phyloP scores from a whole-genome alignment of 225 moss, liverwort and hornwort genomes.

The Marchantia paleacea region DNA sequence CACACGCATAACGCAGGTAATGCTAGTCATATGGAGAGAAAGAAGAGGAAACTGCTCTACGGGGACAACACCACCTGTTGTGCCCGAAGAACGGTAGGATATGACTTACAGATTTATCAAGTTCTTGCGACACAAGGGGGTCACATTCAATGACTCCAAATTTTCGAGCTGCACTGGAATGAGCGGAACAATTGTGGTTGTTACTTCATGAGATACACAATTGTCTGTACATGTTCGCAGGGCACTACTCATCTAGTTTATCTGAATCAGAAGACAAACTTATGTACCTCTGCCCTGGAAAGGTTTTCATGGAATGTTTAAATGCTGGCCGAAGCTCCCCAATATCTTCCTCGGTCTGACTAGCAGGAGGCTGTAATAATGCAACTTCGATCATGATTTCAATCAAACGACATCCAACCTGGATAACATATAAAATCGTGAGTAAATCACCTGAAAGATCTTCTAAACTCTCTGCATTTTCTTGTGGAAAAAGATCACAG shows the following conservation, averaged over 20 bases:
- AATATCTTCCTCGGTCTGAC: constrained; percentile 69
- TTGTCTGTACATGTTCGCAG: neutral
- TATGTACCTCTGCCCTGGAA: constrained; percentile 49
- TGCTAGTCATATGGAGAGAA: neutral
- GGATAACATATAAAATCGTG: constrained; percentile 25
- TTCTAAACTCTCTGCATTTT: neutral
- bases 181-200: neutral
- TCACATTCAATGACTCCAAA: constrained; percentile 97
- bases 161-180: constrained; percentile 52
- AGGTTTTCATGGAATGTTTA: constrained; percentile 66
- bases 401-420: constrained; percentile 86
- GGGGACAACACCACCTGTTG: neutral
- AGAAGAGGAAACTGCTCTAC: neutral
- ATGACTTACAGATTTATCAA: constrained; percentile 81
- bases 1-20: neutral
- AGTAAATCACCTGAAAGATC: neutral
- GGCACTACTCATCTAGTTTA: neutral
- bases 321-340: constrained; percentile 88
- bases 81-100: neutral
- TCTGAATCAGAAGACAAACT: neutral
- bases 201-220: neutral
- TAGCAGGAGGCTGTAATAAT: constrained; percentile 73
- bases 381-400: constrained; percentile 80
- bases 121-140: constrained; percentile 56
- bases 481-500: neutral